Base-by-base conservation (phyloP, 2,329 filamentous ascomycete genomes). In the Ampelomyces quisqualis region DNA sequence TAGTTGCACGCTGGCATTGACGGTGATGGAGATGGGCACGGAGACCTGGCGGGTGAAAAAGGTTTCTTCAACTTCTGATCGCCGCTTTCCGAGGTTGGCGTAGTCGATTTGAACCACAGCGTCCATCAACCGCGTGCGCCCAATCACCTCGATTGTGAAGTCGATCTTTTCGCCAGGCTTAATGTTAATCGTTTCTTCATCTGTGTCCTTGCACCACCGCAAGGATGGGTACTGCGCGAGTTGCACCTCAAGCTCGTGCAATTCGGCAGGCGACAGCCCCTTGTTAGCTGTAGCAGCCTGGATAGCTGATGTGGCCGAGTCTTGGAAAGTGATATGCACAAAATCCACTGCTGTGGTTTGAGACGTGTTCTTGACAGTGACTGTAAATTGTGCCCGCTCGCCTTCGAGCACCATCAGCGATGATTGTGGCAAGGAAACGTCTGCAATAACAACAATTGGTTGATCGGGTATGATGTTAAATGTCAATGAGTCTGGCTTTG, bases 381-480 rank as follows among this genome's bases (percentile, higher is more conserved):
- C 77, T 0, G 80, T 84, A 60, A 97, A 94, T 1, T 75, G 74
- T 54, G 83, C 84, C 15, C 79, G 80, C 68, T 98, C 91, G 29
- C 93, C 93, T 70, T 97, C 91, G 5, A 98, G 75, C 8, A 98
- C 78, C 90, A 95, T 96, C 23, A 95, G 73, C 7, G 89, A 87
- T 15, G 86, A 88, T 59, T 96, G 90, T 0, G 86, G 81, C 1
- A 96, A 76, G 9, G 85, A 88, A 3, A 85, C 86, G 6, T 84
- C 84, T 58, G 87, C 85, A 14, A 96, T 77, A 3, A 83, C 72
- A 3, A 97, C 73, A 3, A 88, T 71, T 5, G 93, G 93, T 63
- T 96, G 89, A 30, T 82, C 75, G 2, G 82, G 77, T 42, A 96
- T 90, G 17, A 95, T 88, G 37, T 80, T 88, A 28, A 94, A 76